Evolutionary conservation across 345 rosid species (phyloP).

Genomic region (Bretschneidera sinensis): DNA sequence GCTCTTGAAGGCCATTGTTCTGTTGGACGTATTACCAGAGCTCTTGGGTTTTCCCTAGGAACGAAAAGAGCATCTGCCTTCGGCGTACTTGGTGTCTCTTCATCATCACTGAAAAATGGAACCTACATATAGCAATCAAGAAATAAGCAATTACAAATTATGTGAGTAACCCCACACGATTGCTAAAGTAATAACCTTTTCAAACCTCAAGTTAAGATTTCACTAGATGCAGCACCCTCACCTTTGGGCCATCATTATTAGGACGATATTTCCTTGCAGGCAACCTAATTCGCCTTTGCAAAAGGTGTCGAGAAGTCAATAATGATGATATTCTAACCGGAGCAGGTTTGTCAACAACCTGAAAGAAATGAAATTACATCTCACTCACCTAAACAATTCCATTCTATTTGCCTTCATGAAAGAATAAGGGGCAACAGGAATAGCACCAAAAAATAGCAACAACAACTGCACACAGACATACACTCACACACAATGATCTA

Average conservation of each 20-base stretch:
- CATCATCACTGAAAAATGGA: slow-evolving; percentile 82
- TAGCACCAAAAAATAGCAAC: no score
- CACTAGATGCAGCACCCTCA: slow-evolving; percentile 17
- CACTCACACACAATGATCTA: no score
- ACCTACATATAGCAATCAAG: slow-evolving; percentile 45
- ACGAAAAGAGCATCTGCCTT: slow-evolving; percentile 83
- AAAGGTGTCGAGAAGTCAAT: slow-evolving; percentile 75
- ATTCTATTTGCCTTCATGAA: no score
- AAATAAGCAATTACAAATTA: slow-evolving; percentile 1
- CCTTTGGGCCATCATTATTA: slow-evolving; percentile 66
- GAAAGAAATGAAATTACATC: slow-evolving; percentile 9
- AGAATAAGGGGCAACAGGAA: no score
- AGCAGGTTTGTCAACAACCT: slow-evolving; percentile 84
- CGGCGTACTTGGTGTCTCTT: slow-evolving; percentile 73
- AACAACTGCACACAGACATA: no score
- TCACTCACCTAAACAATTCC: neutral
- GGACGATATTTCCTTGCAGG: slow-evolving; percentile 81
- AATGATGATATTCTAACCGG: slow-evolving; percentile 72
- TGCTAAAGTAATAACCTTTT: neutral
- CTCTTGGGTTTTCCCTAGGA: slow-evolving; percentile 94
- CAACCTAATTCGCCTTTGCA: slow-evolving; percentile 62
- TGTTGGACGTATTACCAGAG: slow-evolving; percentile 65
- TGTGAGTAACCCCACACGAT: neutral
- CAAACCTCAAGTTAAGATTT: neutral
- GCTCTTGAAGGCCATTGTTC: slow-evolving; percentile 51